phyloP scores from a whole-genome alignment of 805 yeast species.

The Nakazawaea pomicola region DNA sequence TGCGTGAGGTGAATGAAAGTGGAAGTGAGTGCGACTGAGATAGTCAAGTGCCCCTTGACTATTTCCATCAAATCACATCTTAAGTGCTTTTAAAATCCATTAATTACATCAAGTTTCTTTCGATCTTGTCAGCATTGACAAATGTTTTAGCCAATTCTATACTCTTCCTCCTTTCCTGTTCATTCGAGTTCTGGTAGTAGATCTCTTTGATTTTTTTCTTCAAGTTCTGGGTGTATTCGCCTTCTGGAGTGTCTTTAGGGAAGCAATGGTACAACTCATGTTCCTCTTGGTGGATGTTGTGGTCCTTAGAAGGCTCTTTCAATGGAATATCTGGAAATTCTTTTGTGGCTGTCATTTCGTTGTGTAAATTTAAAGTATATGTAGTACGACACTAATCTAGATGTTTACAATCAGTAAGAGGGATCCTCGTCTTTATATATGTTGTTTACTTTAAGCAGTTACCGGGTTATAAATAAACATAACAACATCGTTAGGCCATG shows the following conservation, averaged over 20 bases:
- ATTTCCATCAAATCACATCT: too few species aligned
- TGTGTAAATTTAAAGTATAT: too few species aligned
- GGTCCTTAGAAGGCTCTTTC: background rate
- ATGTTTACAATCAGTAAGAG: too few species aligned
- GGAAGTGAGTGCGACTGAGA: too few species aligned
- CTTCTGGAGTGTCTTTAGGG: background rate
- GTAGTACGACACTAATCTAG: too few species aligned
- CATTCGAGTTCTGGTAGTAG: slow-evolving; percentile 9
- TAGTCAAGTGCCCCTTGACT: too few species aligned
- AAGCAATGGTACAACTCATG: background rate
- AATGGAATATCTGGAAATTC: background rate
- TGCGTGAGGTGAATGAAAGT: too few species aligned
- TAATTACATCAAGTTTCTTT: background rate
- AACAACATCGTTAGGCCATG: too few species aligned
- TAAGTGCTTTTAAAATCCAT: too few species aligned
- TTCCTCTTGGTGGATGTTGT: background rate
- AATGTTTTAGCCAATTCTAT: slow-evolving; percentile 2
- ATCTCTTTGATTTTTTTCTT: slow-evolving; percentile 6
- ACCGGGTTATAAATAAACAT: too few species aligned
- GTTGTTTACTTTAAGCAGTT: too few species aligned
- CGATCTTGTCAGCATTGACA: slow-evolving; percentile 4
- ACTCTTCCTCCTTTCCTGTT: background rate
- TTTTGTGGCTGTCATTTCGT: background rate
- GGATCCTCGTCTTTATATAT: too few species aligned
- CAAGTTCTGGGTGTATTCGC: slow-evolving; percentile 9